Conservation (phyloP, 768 basidiomycete genomes). For the Boletus subparvulus region DNA sequence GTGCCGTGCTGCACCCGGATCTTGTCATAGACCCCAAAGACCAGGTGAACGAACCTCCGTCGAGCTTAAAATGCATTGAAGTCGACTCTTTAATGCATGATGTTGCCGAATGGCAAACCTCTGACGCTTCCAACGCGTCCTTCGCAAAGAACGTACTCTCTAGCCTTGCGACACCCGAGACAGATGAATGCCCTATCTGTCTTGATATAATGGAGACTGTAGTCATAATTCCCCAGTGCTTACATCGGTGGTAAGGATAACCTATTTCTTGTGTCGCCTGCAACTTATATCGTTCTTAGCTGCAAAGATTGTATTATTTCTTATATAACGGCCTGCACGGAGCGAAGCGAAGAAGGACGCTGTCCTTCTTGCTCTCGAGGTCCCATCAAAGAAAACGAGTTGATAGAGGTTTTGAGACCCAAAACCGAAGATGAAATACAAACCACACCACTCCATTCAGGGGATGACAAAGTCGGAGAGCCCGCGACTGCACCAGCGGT, state of each 20-base stretch:
- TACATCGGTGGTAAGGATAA: slow-evolving; percentile 64
- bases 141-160: slow-evolving; percentile 69
- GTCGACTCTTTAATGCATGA: slow-evolving; percentile 59
- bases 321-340: slow-evolving; percentile 66
- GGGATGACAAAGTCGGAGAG: slow-evolving; percentile 16
- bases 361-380: slow-evolving; percentile 82
- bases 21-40: slow-evolving; percentile 65
- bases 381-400: slow-evolving; percentile 61
- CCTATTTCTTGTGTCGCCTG: neutral
- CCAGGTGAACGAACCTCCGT: slow-evolving; percentile 35
- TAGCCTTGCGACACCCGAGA: slow-evolving; percentile 46
- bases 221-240: slow-evolving; percentile 69
- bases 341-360: slow-evolving; percentile 63
- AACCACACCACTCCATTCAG: neutral
- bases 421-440: slow-evolving; percentile 11
- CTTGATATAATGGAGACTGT: slow-evolving; percentile 73
- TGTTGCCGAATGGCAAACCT: slow-evolving; percentile 41
- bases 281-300: slow-evolving; percentile 37
- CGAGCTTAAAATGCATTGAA: slow-evolving; percentile 42
- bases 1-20: slow-evolving; percentile 88
- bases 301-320: slow-evolving; percentile 90
- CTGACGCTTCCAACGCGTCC: slow-evolving; percentile 33
- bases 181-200: slow-evolving; percentile 81
- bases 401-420: slow-evolving; percentile 59
- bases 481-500: slow-evolving; percentile 42